Base-by-base conservation (phyloP, 176 grass and related monocot genomes). In the Aechmea fasciata region DNA sequence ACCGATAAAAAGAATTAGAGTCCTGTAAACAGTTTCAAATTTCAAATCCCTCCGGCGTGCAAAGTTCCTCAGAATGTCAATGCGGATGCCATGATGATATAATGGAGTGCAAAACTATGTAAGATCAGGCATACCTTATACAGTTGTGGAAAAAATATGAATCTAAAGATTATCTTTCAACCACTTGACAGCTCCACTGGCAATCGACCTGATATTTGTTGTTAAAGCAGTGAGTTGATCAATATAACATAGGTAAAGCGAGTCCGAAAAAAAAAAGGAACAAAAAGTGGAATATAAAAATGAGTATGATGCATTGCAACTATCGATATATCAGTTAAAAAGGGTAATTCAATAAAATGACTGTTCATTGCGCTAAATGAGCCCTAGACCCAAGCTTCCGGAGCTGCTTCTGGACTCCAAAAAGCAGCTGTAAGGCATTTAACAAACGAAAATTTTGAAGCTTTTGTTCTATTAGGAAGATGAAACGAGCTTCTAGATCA, bases 141-240 rank as follows among this genome's bases (percentile, higher is more conserved):
- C 20, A 61, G 17, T 18, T 7, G 15, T 9, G 7, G 55, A 22
- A 61, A 19, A 57, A 20, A 22, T 61, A 18, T 18, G 17, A 20
- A n/a, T 19, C n/a, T 69, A 77, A 68, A 77, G 65, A 52, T 77
- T 77, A 66, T 77, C 75, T 26, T 77, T 77, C 19, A 77, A 52
- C 75, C 75, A 77, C 29, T 77, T 77, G 23, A 77, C 26, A 23
- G 65, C 75, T 50, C 75, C 75, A 17, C 62, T 61, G 55, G 65
- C 75, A 50, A 69, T 52, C 10, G 66, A 69, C 66, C 75, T 77
- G 75, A 69, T 1, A 52, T 18, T 52, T 19, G 14, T 8, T 28
- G 14, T 51, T 9, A 13, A 18, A 11, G 2, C 10, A 49, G 9
- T 10, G 12, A 23, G 48, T 11, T 5, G 23, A 50, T 50, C n/a